Evolutionary conservation across 2,329 filamentous ascomycete species (phyloP), one percentile per base, ranked within the genome.

Genomic region (Trichoderma endophyticum): DNA sequence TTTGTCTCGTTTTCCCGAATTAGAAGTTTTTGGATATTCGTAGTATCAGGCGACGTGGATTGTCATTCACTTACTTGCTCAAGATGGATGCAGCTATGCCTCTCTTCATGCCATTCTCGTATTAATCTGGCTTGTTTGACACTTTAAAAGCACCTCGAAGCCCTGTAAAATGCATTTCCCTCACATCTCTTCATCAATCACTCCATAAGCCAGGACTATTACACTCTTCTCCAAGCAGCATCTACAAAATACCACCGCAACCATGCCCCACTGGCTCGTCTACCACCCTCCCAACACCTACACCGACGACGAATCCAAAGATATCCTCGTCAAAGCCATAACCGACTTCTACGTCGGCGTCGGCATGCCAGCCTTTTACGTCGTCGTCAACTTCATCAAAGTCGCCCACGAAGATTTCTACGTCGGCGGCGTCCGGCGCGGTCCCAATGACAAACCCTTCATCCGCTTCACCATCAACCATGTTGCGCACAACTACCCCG

Each of bases 241-340:
- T 14, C 14, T 24, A 7, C 9, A 21, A 43, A 3, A 30, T 0
- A 60, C 18, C 26, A 48, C 71, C 61, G 60, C 60, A 63, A 73
- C 56, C 51, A 73, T 73, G 73, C 73, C 73, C 24, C 65, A 71
- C 39, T 73, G 71, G 73, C 36, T 71, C 26, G 51, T 73, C 28
- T 73, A 63, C 71, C 64, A 73, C 57, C 54, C 71, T 15, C 60
- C 65, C 28, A 51, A 8, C 2, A 60, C 66, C 57, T 73, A 73
- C 30, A 7, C 43, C 36, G 63, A 72, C 61, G 15, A 56, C 51
- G 48, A 26, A 21, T 34, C 71, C 36, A 73, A 73, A 32, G 67
- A 51, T 6, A 63, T 67, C 32, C 59, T 73, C 9, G 60, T 67
- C 32, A 43, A 71, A 39, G 71, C 70, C 26, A 28, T 68, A 14